phyloP scores from a whole-genome alignment of 1,284 basidiomycete genomes.

The Chalciporus piperatoides region DNA sequence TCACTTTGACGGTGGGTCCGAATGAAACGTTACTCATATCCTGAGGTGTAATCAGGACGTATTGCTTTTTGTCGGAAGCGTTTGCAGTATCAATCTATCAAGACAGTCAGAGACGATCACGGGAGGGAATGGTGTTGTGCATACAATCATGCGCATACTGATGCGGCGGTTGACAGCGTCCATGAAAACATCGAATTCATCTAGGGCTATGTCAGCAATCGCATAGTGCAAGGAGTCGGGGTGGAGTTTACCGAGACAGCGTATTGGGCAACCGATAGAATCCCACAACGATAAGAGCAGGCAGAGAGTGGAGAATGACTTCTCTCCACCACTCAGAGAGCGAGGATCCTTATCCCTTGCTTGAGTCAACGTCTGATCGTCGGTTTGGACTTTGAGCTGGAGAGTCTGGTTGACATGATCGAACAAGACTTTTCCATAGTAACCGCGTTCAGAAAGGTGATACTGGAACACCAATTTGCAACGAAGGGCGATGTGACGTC shows the following conservation, averaged over 20 bases:
- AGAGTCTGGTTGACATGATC: conserved; percentile 73
- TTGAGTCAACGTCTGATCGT: conserved; percentile 68
- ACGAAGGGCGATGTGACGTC: conserved; percentile 79
- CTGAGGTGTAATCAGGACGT: conserved; percentile 88
- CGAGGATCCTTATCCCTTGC: conserved; percentile 72
- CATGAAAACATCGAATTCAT: conserved; percentile 96
- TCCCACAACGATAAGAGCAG: conserved; percentile 94
- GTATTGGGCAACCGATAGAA: conserved; percentile 87
- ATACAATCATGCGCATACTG: conserved; percentile 88
- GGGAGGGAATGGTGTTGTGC: conserved; percentile 22
- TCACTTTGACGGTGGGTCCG: conserved; percentile 63
- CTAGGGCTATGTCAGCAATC: conserved; percentile 34
- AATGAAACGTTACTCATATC: conserved; percentile 70
- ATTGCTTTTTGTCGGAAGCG: conserved; percentile 81
- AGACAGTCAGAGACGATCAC: conserved; percentile 5
- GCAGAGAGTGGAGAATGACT: conserved; percentile 96
- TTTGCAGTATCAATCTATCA: conserved; percentile 85
- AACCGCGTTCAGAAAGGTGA: conserved; percentile 82
- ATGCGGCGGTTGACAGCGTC: conserved; percentile 90
- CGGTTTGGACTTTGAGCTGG: conserved; percentile 74
- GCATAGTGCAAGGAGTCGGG: not conserved
- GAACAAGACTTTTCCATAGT: conserved; percentile 82
- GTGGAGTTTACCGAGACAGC: conserved; percentile 77
- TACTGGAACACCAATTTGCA: conserved; percentile 82
- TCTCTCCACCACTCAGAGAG: conserved; percentile 90